phyloP scores from a whole-genome alignment of 495 filamentous ascomycete species.

The Endocarpon pusillum region DNA sequence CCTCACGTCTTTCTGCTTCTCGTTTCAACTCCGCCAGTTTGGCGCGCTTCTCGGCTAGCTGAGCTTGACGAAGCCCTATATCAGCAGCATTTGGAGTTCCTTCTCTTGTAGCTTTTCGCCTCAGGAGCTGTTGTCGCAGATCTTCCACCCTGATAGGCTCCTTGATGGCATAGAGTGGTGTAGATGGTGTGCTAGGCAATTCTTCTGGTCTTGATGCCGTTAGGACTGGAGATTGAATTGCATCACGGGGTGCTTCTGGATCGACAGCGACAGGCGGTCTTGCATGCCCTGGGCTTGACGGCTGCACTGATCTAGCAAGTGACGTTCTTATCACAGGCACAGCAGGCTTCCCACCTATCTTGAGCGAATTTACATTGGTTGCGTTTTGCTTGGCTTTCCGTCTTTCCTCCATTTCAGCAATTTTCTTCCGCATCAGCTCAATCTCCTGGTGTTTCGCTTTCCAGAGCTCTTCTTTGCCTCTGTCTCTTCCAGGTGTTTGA shows the following conservation, averaged over 20 bases:
- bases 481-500: slow-evolving; percentile 16
- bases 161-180: slow-evolving; percentile 8
- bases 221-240: slow-evolving; percentile 18
- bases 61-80: slow-evolving; percentile 27
- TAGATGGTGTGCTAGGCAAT: background rate
- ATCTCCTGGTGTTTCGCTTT: slow-evolving; percentile 48
- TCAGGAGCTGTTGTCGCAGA: slow-evolving; percentile 20
- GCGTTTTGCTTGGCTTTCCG: slow-evolving; percentile 37
- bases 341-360: too few species aligned
- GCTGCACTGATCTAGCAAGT: slow-evolving; percentile 17
- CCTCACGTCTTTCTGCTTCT: slow-evolving; percentile 41
- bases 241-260: too few species aligned
- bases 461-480: slow-evolving; percentile 39
- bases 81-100: slow-evolving; percentile 39
- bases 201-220: slow-evolving; percentile 5
- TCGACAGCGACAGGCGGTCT: background rate
- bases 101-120: slow-evolving; percentile 36
- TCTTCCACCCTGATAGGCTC: slow-evolving; percentile 12
- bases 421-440: slow-evolving; percentile 53
- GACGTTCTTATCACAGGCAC: too few species aligned
- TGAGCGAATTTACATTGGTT: too few species aligned
- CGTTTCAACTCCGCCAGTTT: slow-evolving; percentile 35
- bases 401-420: slow-evolving; percentile 58
- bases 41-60: slow-evolving; percentile 32
- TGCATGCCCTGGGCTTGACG: background rate